Base-by-base conservation (phyloP, 768 basidiomycete genomes). In the Plicaturopsis crispa region DNA sequence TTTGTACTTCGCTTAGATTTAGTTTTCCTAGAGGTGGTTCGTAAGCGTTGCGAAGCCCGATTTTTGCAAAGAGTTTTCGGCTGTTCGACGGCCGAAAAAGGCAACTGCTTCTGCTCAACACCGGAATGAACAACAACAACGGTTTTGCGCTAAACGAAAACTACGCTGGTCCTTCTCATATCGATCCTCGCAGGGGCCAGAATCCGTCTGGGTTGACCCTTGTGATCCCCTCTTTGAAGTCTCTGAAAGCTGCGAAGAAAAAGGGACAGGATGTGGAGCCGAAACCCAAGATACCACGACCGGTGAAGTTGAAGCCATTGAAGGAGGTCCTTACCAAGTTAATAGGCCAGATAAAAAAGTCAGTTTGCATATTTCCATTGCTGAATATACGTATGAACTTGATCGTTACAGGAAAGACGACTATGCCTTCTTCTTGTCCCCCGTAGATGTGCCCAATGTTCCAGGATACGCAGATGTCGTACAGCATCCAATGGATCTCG, bases 401-500 rank as follows among this genome's bases (percentile, higher is more conserved):
- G 33, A 31, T 17, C 31, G 35, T 41, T 41, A 53, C 47, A 88
- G 86, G 65, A 87, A 82, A 56, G 86, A 88, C 53, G 83, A 85
- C 58, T 89, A 89, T 66, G 84, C 81, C 2, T 88, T 88, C 59
- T 89, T 89, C 55, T 56, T 87, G 39, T 51, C 58, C 24, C 84
- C 84, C 2, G 86, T 89, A 5, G 69, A 86, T 54, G 55, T 59
- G 1, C 54, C 62, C 2, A 67, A 73, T 46, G 78, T 85, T 0
- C 70, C 78, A 8, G 77, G 77, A 1, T 83, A 83, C 46, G 40
- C 63, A 10, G 77, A 83, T 65, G 62, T 80, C 34, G 76, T 98
- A 36, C 80, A 84, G 49, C 67, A 70, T 14, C 91, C 93, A 5
- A 98, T 97, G 92, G 92, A 97, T 51, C 67, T 98, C 40, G 85